Percentiles rank a stretch among this genome's conserved stretches.
Evolutionary conservation across 73 alveolate genomes (phyloP).

Genomic region (Tetrahymena malaccensis): DNA sequence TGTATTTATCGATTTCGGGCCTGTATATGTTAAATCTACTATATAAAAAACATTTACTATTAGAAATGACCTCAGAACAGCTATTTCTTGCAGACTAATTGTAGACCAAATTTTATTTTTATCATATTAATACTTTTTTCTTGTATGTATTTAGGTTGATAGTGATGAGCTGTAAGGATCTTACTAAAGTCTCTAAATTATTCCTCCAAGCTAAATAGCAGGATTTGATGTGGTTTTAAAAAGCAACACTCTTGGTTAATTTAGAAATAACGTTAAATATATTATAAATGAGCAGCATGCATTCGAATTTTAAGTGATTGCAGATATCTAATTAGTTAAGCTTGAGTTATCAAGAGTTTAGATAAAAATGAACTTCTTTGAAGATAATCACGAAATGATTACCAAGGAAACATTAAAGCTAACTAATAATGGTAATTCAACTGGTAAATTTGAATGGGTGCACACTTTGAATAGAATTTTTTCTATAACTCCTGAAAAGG

Average conservation of each 20-base stretch:
- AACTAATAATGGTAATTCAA: constrained; percentile 93
- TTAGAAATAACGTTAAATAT: constrained; percentile 73
- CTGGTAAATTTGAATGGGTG: constrained; percentile 85
- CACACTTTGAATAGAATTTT: constrained; percentile 37
- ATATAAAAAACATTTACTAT: constrained; percentile 80
- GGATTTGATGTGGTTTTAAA: constrained; percentile 80
- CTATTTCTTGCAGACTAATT: constrained; percentile 75
- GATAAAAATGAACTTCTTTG: constrained; percentile 77
- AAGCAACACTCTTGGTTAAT: constrained; percentile 57
- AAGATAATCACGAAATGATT: constrained; percentile 91
- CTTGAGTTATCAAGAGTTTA: constrained; percentile 58
- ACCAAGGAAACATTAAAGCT: constrained; percentile 74
- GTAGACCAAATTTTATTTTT: background rate
- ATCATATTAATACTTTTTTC: background rate
- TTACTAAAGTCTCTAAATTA: constrained; percentile 74
- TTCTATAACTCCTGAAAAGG: constrained; percentile 10
- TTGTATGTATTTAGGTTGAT: constrained; percentile 17
- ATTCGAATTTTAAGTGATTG: constrained; percentile 76
- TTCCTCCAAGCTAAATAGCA: constrained; percentile 89
- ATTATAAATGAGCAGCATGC: constrained; percentile 75
- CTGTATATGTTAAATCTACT: constrained; percentile 80
- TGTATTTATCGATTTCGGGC: constrained; percentile 73
- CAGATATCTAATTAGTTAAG: constrained; percentile 69
- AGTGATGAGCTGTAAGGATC: constrained; percentile 66
- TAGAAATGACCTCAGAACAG: constrained; percentile 83